phyloP scores from a whole-genome alignment of 441 rosid species.

The Gossypium schwendimanii region DNA sequence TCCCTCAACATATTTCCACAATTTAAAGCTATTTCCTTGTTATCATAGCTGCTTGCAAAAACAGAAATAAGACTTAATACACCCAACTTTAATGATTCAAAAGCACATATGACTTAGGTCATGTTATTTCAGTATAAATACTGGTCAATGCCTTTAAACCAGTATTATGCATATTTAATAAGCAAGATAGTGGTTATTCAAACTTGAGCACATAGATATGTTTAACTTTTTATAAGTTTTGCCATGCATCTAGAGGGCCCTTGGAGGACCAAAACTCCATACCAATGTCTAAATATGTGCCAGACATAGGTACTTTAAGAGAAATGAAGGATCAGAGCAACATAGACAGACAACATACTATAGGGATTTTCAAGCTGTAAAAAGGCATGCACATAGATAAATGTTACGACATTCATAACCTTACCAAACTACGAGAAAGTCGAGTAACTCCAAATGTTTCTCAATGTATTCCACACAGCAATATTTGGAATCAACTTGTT shows the following conservation, averaged over 20 bases:
- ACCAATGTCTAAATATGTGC: neutral
- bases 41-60: constrained; percentile 69
- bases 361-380: neutral
- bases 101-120: neutral
- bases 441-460: constrained; percentile 75
- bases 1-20: constrained; percentile 90
- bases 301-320: neutral
- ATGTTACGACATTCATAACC: constrained; percentile 6
- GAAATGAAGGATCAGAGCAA: neutral
- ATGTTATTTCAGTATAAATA: neutral
- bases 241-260: neutral
- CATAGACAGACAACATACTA: neutral
- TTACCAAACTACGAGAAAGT: constrained; percentile 75
- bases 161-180: neutral
- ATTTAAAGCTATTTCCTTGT: constrained; percentile 85
- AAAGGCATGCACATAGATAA: neutral
- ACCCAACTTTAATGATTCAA: neutral
- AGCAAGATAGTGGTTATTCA: neutral
- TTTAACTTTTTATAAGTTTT: neutral
- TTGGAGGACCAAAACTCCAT: neutral
- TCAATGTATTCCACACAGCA: constrained; percentile 64
- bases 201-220: neutral
- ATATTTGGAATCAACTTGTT: constrained; percentile 53
- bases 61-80: constrained; percentile 10
- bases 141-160: neutral